These are phyloP conservation scores for Lathyrus sativus DNA, from an alignment of 306 rosid genomes.

Conservation along the genomic window DNA sequence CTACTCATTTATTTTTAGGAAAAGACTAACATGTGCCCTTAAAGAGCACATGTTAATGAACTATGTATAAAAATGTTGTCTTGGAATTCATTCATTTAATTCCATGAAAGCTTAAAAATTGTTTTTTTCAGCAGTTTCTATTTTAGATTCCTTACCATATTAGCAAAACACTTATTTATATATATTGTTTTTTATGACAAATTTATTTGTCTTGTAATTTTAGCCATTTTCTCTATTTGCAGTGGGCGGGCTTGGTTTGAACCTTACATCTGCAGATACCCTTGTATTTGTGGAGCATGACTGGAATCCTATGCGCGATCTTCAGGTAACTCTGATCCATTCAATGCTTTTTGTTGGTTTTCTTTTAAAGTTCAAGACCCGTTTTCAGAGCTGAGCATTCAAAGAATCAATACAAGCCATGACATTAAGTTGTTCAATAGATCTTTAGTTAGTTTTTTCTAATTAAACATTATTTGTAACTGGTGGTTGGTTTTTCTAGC, in stretches of 20 bases:
- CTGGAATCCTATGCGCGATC: constrained; percentile 99
- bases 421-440: constrained; percentile 12
- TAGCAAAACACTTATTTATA: too few species aligned
- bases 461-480: constrained; percentile 17
- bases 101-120: too few species aligned
- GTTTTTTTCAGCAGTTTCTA: too few species aligned
- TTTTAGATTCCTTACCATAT: too few species aligned
- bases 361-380: constrained; percentile 7
- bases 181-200: neutral
- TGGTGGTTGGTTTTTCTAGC: constrained; percentile 18
- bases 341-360: constrained; percentile 28
- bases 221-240: constrained; percentile 40
- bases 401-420: constrained; percentile 2
- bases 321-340: constrained; percentile 63
- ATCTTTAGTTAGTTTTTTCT: constrained; percentile 17
- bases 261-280: constrained; percentile 95
- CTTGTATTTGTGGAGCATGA: constrained; percentile 97
- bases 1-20: neutral
- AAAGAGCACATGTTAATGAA: too few species aligned
- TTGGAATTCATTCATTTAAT: too few species aligned
- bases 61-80: too few species aligned
- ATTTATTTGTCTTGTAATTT: constrained; percentile 21
- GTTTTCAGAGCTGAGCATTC: constrained; percentile 24
- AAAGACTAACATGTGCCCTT: too few species aligned
- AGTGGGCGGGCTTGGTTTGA: constrained; percentile 99